phyloP scores from a whole-genome alignment of 768 basidiomycete species.

The Leccinellum albellum region DNA sequence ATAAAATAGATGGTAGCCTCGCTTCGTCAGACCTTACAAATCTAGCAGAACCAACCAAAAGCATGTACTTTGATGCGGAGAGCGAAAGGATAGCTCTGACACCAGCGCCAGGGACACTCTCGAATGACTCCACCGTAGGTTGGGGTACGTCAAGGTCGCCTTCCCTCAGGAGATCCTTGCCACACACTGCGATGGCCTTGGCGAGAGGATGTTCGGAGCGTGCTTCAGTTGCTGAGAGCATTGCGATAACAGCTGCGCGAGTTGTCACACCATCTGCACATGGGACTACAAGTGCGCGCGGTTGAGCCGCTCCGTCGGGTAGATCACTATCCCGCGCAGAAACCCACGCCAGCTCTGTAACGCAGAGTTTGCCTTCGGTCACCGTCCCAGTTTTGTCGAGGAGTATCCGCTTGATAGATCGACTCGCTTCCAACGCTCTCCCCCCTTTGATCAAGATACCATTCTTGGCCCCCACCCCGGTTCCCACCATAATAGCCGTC shows the following conservation, averaged over 20 bases:
- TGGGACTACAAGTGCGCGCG: constrained; percentile 12
- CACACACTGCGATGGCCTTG: constrained; percentile 83
- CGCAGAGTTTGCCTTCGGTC: constrained; percentile 88
- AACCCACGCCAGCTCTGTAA: constrained; percentile 77
- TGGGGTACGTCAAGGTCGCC: constrained; percentile 42
- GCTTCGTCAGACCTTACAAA: constrained; percentile 58
- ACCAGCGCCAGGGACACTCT: constrained; percentile 86
- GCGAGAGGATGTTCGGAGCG: constrained; percentile 96
- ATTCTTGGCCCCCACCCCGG: constrained; percentile 93
- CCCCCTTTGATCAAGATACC: constrained; percentile 99
- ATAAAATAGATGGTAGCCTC: constrained; percentile 56
- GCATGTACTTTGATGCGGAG: constrained; percentile 47
- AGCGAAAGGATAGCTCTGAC: constrained; percentile 67
- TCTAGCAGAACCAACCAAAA: constrained; percentile 73
- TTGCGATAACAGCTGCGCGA: constrained; percentile 62
- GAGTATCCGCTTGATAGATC: constrained; percentile 73
- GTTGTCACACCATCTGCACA: constrained; percentile 63
- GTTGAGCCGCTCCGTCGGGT: constrained; percentile 9
- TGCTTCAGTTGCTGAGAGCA: constrained; percentile 84
- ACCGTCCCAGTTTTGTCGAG: constrained; percentile 98
- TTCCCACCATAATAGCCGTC: constrained; percentile 99
- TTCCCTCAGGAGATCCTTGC: constrained; percentile 56
- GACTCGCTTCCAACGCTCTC: constrained; percentile 87
- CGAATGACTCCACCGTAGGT: constrained; percentile 67
- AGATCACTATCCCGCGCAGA: constrained; percentile 31